Evolutionary conservation across 768 basidiomycete species (phyloP).

Genomic region (Amanita pallidorosea): DNA sequence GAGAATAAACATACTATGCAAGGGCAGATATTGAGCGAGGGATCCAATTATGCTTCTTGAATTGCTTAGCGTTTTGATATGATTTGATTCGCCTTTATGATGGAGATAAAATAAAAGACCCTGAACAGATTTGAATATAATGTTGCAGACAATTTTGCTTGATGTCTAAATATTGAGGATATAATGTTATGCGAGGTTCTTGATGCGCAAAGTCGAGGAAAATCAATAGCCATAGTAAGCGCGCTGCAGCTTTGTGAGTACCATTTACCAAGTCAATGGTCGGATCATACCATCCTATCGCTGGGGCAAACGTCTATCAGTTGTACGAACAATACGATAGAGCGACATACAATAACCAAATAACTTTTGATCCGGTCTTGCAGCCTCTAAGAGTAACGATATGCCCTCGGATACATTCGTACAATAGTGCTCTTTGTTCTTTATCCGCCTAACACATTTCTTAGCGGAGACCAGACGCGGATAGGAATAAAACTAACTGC

Average conservation of each 20-base stretch:
- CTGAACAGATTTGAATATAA: conserved; percentile 3
- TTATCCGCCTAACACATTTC: conserved; percentile 54
- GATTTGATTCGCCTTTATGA: not conserved
- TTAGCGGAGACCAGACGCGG: conserved; percentile 6
- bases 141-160: conserved; percentile 5
- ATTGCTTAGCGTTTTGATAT: not conserved
- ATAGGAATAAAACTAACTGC: conserved; percentile 32
- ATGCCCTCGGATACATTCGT: conserved; percentile 80
- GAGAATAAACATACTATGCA: conserved; percentile 6
- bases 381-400: conserved; percentile 86
- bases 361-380: conserved; percentile 86
- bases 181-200: not conserved
- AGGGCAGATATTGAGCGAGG: not conserved
- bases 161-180: conserved; percentile 4
- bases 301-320: conserved; percentile 11
- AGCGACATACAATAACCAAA: conserved; percentile 66
- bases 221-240: conserved; percentile 34
- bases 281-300: conserved; percentile 27
- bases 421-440: conserved; percentile 72
- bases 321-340: not conserved
- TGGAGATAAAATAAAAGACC: conserved; percentile 3
- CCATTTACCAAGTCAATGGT: not conserved
- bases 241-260: conserved; percentile 18
- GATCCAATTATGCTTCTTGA: not conserved
- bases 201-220: not conserved